A percentile compares a stretch with the other conserved stretches of the same genome.
These are phyloP conservation scores for Hylodesmum podocarpum DNA, from an alignment of 306 rosid genomes.

Conservation along the genomic window DNA sequence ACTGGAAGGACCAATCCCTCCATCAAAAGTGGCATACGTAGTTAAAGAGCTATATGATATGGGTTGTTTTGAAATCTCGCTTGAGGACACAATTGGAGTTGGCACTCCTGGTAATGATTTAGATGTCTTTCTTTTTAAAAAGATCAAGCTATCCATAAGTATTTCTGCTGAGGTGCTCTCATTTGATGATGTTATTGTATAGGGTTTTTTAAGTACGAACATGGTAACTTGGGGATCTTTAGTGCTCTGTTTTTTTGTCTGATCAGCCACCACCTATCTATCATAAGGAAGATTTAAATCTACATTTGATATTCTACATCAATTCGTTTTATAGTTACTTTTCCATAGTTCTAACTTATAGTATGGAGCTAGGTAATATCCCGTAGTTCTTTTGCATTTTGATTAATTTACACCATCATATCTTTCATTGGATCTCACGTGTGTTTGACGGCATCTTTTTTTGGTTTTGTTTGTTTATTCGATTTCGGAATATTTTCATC, in stretches of 20 bases:
- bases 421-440: not conserved
- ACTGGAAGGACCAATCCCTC: too few species aligned
- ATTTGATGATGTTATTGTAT: not conserved
- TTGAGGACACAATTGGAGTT: conserved; percentile 91
- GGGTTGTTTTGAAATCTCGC: conserved; percentile 98
- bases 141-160: not conserved
- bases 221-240: not conserved
- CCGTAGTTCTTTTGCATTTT: not conserved
- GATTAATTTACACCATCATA: not conserved
- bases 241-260: not conserved
- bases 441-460: not conserved
- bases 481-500: not conserved
- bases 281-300: not conserved
- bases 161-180: not conserved
- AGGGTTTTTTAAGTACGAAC: not conserved
- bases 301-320: not conserved
- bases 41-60: conserved; percentile 84
- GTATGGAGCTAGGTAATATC: not conserved
- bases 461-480: not conserved
- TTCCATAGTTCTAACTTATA: not conserved
- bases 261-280: not conserved
- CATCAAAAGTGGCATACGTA: conserved; percentile 83
- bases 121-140: not conserved
- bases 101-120: conserved; percentile 76
- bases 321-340: not conserved